phyloP scores from a whole-genome alignment of 2,329 filamentous ascomycete species.

The Blumeria graminis region DNA sequence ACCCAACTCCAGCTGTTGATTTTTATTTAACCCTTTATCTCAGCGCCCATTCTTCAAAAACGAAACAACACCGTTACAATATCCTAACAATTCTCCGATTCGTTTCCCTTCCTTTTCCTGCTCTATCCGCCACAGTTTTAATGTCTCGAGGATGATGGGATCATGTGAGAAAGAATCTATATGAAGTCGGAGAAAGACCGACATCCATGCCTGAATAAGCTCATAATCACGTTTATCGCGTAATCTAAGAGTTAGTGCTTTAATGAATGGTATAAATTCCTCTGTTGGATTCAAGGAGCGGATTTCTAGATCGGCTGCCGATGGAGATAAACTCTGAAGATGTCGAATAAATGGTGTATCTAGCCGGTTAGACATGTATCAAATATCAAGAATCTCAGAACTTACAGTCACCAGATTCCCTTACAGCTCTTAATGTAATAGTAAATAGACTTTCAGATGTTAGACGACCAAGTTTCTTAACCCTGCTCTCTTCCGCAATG shows the following conservation, averaged over 20 bases:
- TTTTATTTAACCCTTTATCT: not conserved
- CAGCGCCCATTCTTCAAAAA: conserved; percentile 39
- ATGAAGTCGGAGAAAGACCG: conserved; percentile 69
- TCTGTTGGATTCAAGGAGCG: conserved; percentile 41
- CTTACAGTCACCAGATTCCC: conserved; percentile 35
- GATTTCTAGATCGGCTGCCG: conserved; percentile 73
- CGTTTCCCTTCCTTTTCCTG: conserved; percentile 49
- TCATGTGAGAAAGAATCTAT: conserved; percentile 26
- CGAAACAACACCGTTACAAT: conserved; percentile 63
- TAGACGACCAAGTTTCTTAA: conserved; percentile 39
- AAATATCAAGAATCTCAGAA: conserved; percentile 3
- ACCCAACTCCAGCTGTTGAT: too few relatives aligned
- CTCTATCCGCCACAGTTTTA: conserved; percentile 46
- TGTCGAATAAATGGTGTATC: conserved; percentile 48
- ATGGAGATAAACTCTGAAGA: conserved; percentile 58
- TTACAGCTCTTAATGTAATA: conserved; percentile 28
- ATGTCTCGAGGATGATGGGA: conserved; percentile 27
- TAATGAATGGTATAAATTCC: conserved; percentile 59
- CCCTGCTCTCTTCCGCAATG: conserved; percentile 33
- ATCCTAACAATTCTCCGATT: conserved; percentile 56
- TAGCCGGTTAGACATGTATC: conserved; percentile 11
- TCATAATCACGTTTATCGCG: conserved; percentile 61
- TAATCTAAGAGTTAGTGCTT: conserved; percentile 51
- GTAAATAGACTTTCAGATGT: conserved; percentile 34
- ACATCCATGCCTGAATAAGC: conserved; percentile 91